Evolutionary conservation across 495 filamentous ascomycete genomes (phyloP).

Genomic region (Aspergillus olivimuriae): DNA sequence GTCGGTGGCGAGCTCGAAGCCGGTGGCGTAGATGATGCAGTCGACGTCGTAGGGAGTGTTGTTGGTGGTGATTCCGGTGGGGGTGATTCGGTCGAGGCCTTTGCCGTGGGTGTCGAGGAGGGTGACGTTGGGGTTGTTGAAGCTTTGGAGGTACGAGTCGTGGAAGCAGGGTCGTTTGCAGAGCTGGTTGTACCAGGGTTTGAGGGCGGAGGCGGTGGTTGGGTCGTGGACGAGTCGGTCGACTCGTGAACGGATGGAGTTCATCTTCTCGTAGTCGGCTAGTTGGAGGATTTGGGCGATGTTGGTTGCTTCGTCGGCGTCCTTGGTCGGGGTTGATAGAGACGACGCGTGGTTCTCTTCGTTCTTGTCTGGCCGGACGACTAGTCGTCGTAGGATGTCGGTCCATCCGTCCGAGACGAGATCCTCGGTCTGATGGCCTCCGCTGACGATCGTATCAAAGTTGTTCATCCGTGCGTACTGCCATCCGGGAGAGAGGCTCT

Average conservation of each 20-base stretch:
- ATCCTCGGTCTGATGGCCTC: neutral
- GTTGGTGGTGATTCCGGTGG: conserved; percentile 21
- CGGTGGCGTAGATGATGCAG: conserved; percentile 26
- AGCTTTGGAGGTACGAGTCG: conserved; percentile 26
- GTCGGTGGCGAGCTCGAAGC: conserved; percentile 11
- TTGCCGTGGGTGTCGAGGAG: conserved; percentile 20
- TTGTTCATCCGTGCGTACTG: conserved; percentile 31
- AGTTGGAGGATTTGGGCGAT: neutral
- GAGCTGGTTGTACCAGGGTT: conserved; percentile 26
- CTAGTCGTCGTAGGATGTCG: neutral
- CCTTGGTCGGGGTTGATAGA: too few relatives aligned
- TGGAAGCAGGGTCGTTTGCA: conserved; percentile 30
- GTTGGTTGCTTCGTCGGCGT: neutral
- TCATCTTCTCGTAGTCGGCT: conserved; percentile 4
- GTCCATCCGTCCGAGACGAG: conserved; percentile 3
- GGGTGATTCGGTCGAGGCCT: conserved; percentile 15
- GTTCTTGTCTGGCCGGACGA: neutral
- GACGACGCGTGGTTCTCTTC: too few relatives aligned
- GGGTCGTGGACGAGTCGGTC: conserved; percentile 23
- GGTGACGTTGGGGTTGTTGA: conserved; percentile 25
- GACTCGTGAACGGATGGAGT: conserved; percentile 17
- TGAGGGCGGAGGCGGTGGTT: conserved; percentile 17
- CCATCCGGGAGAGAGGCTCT: conserved; percentile 43
- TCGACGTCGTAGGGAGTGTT: conserved; percentile 30
- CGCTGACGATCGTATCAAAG: conserved; percentile 7